Percentiles rank a stretch among this genome's conserved stretches.
Evolutionary conservation across 805 yeast species (phyloP).

Genomic region (Ogataea trehalophila): DNA sequence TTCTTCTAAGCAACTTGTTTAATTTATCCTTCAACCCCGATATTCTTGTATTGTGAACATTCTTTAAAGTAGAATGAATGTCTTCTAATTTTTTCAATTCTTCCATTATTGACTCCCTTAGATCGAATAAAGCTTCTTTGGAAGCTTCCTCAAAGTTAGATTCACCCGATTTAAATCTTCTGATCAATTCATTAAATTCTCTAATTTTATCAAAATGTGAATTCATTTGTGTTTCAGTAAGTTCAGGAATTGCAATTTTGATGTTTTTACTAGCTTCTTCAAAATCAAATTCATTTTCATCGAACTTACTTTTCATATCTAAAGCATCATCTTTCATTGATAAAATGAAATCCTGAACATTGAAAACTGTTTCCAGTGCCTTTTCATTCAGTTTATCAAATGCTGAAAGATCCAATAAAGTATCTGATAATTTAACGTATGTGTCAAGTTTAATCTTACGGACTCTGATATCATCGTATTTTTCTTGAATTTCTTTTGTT

Average conservation of each 20-base stretch:
- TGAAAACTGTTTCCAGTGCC: constrained; percentile 37
- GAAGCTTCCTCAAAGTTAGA: constrained; percentile 10
- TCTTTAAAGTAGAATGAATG: constrained; percentile 14
- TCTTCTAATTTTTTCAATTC: constrained; percentile 15
- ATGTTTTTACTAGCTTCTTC: constrained; percentile 46
- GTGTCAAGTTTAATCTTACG: constrained; percentile 32
- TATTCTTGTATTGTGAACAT: constrained; percentile 27
- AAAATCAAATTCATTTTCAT: constrained; percentile 44
- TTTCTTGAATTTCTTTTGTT: constrained; percentile 34
- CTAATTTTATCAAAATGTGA: constrained; percentile 21
- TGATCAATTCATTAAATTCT: constrained; percentile 26
- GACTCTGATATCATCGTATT: constrained; percentile 26
- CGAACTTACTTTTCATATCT: constrained; percentile 38
- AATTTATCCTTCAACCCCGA: constrained; percentile 20
- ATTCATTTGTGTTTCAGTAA: constrained; percentile 27
- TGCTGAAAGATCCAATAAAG: constrained; percentile 43
- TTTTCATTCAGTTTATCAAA: constrained; percentile 40
- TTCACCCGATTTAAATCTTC: constrained; percentile 23
- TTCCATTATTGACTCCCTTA: constrained; percentile 19
- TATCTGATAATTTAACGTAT: constrained; percentile 36
- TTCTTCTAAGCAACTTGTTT: constrained; percentile 13
- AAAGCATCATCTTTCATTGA: constrained; percentile 42
- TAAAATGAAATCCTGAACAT: constrained; percentile 40
- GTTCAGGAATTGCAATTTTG: constrained; percentile 27
- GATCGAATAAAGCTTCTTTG: constrained; percentile 21